Conservation (phyloP, 495 filamentous ascomycete species). For the Penicillium arizonense region DNA sequence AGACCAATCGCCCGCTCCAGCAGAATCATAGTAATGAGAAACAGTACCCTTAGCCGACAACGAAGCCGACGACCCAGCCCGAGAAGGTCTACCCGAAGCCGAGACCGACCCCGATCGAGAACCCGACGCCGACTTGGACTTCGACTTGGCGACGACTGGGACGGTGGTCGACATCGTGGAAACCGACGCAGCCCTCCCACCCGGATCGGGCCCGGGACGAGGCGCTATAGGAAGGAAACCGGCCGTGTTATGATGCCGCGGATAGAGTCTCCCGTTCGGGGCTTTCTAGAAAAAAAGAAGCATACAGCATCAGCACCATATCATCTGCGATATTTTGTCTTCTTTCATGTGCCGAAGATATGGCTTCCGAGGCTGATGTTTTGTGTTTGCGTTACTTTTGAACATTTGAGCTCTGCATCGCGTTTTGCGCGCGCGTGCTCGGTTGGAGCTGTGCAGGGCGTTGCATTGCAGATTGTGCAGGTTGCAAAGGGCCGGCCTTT, state of each 20-base stretch:
- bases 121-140: background rate
- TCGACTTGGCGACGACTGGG: background rate
- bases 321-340: constrained; percentile 21
- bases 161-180: constrained; percentile 1
- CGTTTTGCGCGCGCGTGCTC: constrained; percentile 94
- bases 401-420: constrained; percentile 71
- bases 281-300: constrained; percentile 34
- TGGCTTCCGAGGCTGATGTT: constrained; percentile 21
- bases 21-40: background rate
- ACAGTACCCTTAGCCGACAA: constrained; percentile 4
- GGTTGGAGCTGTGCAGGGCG: constrained; percentile 84
- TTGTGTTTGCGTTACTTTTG: constrained; percentile 37
- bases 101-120: background rate
- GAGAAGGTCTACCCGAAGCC: background rate
- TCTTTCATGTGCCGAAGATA: constrained; percentile 19
- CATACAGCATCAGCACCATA: constrained; percentile 34
- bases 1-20: constrained; percentile 16
- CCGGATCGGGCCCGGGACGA: constrained; percentile 20
- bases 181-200: constrained; percentile 12
- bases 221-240: constrained; percentile 40
- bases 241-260: constrained; percentile 25
- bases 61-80: constrained; percentile 12
- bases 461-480: constrained; percentile 89
- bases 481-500: constrained; percentile 96
- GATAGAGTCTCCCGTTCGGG: constrained; percentile 29